Evolutionary conservation across 2,329 filamentous ascomycete genomes (phyloP), one percentile per base, ranked within the genome.

Genomic region (Tothia fuscella): DNA sequence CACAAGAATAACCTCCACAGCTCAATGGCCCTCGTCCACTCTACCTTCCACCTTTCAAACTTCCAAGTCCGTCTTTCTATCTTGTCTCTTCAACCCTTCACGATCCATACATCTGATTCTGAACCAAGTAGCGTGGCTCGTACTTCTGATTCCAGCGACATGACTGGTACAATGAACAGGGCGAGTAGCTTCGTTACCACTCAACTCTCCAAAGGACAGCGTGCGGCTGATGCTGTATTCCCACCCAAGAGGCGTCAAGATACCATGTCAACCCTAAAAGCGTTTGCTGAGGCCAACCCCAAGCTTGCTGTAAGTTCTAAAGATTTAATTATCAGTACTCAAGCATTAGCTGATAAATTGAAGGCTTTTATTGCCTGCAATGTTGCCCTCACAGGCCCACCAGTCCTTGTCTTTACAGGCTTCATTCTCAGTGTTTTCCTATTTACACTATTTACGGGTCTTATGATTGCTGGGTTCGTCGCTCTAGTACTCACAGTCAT

Each of bases 341-440:
- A 20, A 3, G 9, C n/a, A 9, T n/a, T n/a, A n/a, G n/a, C n/a
- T n/a, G n/a, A n/a, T n/a, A n/a, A 35, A 5, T 19, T 22, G 14
- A 16, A 85, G 81, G 74, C 77, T 45, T 84, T 91, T 57, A 55
- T 86, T 44, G 60, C 73, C 34, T 65, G 71, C 22, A 82, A 88
- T 56, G 52, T 79, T 44, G 57, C 76, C 45, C 68, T 87, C 47
- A 77, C 76, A 12, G 70, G 76, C 44, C 58, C 83, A 12, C 84
- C 84, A 1, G 52, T 88, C 45, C 59, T 78, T 30, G 62, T 87
- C 47, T 89, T 91, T 64, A 48, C 71, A 43, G 63, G 72, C 50
- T 86, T 88, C 65, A 67, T 71, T 42, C 50, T 78, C 30, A 75
- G 73, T 29, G 72, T 78, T 45, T 60, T 79, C 47, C 57, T 78